Conservation (phyloP, 208 protist genomes). For the Perkinsela sp. region DNA sequence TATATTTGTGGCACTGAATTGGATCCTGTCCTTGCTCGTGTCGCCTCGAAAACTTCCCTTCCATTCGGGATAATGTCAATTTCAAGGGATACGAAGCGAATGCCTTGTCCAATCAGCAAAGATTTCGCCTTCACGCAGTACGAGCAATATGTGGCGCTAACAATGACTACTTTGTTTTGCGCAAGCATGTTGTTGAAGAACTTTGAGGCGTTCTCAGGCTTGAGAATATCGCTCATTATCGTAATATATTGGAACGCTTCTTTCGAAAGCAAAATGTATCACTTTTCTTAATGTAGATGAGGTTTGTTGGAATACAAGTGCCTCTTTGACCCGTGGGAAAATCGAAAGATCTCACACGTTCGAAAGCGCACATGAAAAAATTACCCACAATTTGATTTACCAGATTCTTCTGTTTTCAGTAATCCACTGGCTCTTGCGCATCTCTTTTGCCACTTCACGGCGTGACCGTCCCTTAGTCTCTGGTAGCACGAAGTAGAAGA, state of each 20-base stretch:
- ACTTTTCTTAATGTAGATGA: too few relatives aligned
- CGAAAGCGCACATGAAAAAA: not conserved
- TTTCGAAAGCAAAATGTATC: too few relatives aligned
- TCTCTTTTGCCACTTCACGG: not conserved
- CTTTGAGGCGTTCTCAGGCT: slow-evolving; percentile 23
- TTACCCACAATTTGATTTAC: not conserved
- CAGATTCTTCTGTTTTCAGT: not conserved
- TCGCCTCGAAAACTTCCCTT: slow-evolving; percentile 34
- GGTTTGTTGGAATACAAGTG: too few relatives aligned
- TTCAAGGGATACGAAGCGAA: slow-evolving; percentile 47
- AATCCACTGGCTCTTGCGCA: not conserved
- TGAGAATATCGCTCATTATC: slow-evolving; percentile 6
- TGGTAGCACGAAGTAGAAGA: not conserved
- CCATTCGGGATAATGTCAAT: slow-evolving; percentile 59
- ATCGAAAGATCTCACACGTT: not conserved
- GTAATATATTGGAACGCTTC: too few relatives aligned
- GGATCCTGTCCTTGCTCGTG: slow-evolving; percentile 20
- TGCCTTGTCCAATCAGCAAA: slow-evolving; percentile 37
- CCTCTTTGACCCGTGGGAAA: not conserved
- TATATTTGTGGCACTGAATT: slow-evolving; percentile 55
- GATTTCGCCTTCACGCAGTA: slow-evolving; percentile 45
- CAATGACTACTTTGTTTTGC: slow-evolving; percentile 34
- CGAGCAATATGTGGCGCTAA: slow-evolving; percentile 56
- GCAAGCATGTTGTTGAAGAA: slow-evolving; percentile 43
- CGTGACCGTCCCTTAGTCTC: not conserved